Base-by-base conservation (phyloP, 805 yeast species). In the Pichia membranifaciens region DNA sequence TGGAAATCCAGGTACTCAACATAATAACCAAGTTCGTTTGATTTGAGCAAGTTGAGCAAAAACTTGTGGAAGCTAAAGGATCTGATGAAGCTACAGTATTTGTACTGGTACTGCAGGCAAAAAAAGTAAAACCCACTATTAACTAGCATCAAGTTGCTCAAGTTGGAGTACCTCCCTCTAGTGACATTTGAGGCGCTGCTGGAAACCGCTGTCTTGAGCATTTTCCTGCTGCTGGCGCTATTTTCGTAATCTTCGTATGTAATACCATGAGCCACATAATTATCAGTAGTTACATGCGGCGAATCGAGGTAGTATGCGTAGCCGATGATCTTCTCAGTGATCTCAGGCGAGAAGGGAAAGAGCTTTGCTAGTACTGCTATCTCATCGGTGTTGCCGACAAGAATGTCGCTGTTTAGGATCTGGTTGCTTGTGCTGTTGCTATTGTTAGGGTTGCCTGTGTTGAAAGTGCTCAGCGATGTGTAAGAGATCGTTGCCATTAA, bases 1-100 rank as follows among this genome's bases (percentile, higher is more conserved):
- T 86, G 85, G 58, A 89, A 90, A 67, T 89, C 96, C 56, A 90
- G 75, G 44, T 82, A 80, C 55, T 81, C 80, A 18, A 87, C 91
- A 53, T 75, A 77, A 50, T 72, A 76, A 16, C 84, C 82, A 41
- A 82, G 65, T 38, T 70, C 66, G 2, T 70, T 67, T 44, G 70
- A 68, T n/a, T 65, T 57, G 38, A 70, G 65, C 33, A 82, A 63
- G 51, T 86, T 76, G 49, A 66, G 71, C 38, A 87, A 70, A 55
- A 89, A 83, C 56, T 74, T 78, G 61, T 83, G 86, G 57, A 88
- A 88, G 10, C 89, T 74, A 48, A 81, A 85, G 5, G 96, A 91
- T 37, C 93, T 78, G 51, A 87, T 82, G 66, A 88, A 84, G 43
- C 78, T 76, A 51, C 85, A 81, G 57, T 82, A 83, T 54, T 77